These are phyloP conservation scores for Dryas octopetala DNA, from an alignment of 306 rosid species.

Conservation along the genomic window DNA sequence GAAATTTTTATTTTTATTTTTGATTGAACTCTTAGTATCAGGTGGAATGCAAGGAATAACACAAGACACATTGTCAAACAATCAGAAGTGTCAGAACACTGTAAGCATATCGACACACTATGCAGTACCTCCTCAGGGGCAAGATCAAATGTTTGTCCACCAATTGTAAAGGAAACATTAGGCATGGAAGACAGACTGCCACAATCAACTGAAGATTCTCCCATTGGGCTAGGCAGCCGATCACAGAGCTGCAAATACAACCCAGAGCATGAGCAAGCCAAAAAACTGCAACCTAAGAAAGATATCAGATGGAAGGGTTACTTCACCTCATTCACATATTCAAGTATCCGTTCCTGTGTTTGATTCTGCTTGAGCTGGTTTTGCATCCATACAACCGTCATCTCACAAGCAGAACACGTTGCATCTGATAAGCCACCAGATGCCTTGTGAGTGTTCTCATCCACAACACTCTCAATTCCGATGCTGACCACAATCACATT, in stretches of 20 bases:
- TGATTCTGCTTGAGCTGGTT: slow-evolving; percentile 55
- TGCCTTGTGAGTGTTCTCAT: slow-evolving; percentile 31
- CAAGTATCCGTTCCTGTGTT: slow-evolving; percentile 53
- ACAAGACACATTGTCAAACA: not conserved
- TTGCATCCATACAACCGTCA: slow-evolving; percentile 74
- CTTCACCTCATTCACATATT: slow-evolving; percentile 56
- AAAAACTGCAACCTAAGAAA: not conserved
- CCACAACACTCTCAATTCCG: slow-evolving; percentile 55
- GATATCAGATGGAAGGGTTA: not conserved
- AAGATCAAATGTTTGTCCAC: slow-evolving; percentile 58
- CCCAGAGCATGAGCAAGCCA: slow-evolving; percentile 18
- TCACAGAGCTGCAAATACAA: slow-evolving; percentile 57
- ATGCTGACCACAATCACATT: slow-evolving; percentile 27
- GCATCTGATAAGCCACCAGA: slow-evolving; percentile 34
- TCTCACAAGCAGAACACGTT: slow-evolving; percentile 56
- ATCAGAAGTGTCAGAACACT: not conserved
- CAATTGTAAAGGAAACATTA: slow-evolving; percentile 51
- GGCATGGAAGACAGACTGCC: slow-evolving; percentile 56
- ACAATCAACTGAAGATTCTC: slow-evolving; percentile 70
- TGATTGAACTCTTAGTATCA: no score
- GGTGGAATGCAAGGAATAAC: not conserved
- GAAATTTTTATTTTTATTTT: no score
- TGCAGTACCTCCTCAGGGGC: slow-evolving; percentile 52
- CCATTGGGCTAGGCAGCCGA: slow-evolving; percentile 69
- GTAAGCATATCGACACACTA: not conserved